phyloP scores from a whole-genome alignment of 208 protist species.

The Leishmania tropica region DNA sequence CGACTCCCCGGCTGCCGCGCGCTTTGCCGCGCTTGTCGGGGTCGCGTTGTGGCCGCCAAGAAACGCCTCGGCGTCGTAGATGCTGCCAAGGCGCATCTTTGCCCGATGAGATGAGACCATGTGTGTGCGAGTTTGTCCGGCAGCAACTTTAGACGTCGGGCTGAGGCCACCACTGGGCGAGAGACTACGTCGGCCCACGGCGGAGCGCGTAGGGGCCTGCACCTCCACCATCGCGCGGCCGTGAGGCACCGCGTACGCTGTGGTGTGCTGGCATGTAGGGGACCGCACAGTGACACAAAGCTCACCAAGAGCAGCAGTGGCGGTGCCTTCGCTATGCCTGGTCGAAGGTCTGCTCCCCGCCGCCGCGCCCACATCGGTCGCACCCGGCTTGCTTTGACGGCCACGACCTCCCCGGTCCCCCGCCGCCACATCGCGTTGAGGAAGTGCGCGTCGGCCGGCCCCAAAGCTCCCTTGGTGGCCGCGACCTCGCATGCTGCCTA shows the following conservation, averaged over 20 bases:
- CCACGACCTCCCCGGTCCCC: not conserved
- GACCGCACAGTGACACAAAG: not conserved
- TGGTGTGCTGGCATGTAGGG: not conserved
- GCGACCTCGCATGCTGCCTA: slow-evolving; percentile 4
- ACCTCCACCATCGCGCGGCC: not conserved
- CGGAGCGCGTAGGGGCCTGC: slow-evolving; percentile 4
- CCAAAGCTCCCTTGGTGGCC: not conserved
- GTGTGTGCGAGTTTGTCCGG: not conserved
- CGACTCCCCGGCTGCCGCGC: not conserved
- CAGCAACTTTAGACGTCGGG: not conserved
- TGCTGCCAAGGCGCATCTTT: not conserved
- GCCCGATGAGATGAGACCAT: not conserved
- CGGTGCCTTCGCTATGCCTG: not conserved
- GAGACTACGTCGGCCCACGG: not conserved
- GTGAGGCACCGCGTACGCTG: not conserved
- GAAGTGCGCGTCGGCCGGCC: not conserved
- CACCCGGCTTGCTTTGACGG: not conserved
- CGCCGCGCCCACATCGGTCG: not conserved
- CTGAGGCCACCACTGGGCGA: not conserved
- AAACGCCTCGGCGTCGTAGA: slow-evolving; percentile 14
- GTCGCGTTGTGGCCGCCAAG: not conserved
- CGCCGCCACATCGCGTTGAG: not conserved
- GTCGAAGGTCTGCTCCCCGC: too few relatives aligned
- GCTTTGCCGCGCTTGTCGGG: not conserved
- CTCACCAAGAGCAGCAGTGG: not conserved